Percentiles rank a stretch among this genome's conserved stretches.
Evolutionary conservation across 2,329 filamentous ascomycete species (phyloP).

Genomic region (Colletotrichum ledebouriae): DNA sequence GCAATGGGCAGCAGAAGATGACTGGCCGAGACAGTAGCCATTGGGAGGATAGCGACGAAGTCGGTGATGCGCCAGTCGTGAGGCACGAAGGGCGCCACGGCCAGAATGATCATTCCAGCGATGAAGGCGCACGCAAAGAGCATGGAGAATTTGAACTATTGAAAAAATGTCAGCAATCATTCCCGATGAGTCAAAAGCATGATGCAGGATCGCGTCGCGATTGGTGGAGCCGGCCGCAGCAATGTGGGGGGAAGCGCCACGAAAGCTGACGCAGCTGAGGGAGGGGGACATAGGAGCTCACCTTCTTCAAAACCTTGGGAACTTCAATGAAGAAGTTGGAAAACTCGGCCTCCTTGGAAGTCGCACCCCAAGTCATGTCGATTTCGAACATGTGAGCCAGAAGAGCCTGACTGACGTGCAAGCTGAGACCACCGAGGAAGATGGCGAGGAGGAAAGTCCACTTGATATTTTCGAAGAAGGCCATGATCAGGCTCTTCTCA

Average conservation of each 20-base stretch:
- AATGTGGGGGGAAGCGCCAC: constrained; percentile 48
- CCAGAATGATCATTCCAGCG: constrained; percentile 73
- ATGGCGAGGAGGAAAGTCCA: constrained; percentile 82
- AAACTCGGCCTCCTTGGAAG: constrained; percentile 84
- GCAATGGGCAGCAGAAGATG: constrained; percentile 80
- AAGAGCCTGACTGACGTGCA: constrained; percentile 85
- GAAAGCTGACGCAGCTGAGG: not conserved
- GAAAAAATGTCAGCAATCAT: constrained; percentile 28
- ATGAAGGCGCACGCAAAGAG: constrained; percentile 71
- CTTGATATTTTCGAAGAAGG: constrained; percentile 75
- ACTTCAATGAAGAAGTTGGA: constrained; percentile 90
- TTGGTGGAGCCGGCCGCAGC: constrained; percentile 39
- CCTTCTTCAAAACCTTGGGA: constrained; percentile 81
- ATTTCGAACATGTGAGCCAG: constrained; percentile 87
- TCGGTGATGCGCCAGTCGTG: constrained; percentile 75
- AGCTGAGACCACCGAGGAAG: constrained; percentile 84
- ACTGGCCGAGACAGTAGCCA: constrained; percentile 77
- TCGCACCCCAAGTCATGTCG: constrained; percentile 89
- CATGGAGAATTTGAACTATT: constrained; percentile 79
- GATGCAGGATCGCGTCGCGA: constrained; percentile 43
- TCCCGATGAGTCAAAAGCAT: constrained; percentile 13
- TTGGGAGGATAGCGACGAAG: constrained; percentile 82
- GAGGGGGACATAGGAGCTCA: constrained; percentile 62
- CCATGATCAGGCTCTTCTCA: constrained; percentile 70
- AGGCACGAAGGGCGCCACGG: constrained; percentile 73